A percentile compares a stretch with the other conserved stretches of the same genome.
Evolutionary conservation across 2,329 filamentous ascomycete species (phyloP).

Genomic region (Calcarisporium arbuscula): DNA sequence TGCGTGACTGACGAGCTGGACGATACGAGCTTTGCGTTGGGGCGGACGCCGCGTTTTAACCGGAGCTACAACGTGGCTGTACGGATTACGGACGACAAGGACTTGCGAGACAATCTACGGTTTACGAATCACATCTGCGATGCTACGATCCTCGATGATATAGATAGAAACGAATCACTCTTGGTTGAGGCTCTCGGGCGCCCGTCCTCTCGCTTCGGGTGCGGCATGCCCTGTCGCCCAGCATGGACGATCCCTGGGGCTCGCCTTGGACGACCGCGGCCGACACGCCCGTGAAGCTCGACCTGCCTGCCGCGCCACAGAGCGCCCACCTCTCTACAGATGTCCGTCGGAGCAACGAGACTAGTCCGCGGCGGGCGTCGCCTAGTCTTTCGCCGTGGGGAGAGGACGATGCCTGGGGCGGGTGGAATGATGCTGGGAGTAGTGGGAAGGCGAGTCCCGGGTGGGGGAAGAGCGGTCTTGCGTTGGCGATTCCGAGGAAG

Average conservation of each 20-base stretch:
- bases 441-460: constrained; percentile 17
- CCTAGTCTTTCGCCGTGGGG: constrained; percentile 23
- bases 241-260: constrained; percentile 59
- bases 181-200: not conserved
- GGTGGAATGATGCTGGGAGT: constrained; percentile 26
- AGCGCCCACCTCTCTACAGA: constrained; percentile 23
- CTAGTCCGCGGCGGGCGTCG: constrained; percentile 16
- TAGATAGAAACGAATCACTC: not conserved
- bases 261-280: constrained; percentile 51
- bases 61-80: too few relatives aligned
- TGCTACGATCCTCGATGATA: too few relatives aligned
- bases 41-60: too few relatives aligned
- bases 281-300: constrained; percentile 28
- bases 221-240: constrained; percentile 28
- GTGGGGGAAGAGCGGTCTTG: constrained; percentile 27
- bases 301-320: constrained; percentile 25
- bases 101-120: too few relatives aligned
- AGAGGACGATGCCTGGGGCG: constrained; percentile 28
- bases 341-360: constrained; percentile 1
- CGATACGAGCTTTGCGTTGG: too few relatives aligned
- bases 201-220: constrained; percentile 4
- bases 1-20: too few relatives aligned
- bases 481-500: constrained; percentile 21
- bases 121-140: too few relatives aligned
- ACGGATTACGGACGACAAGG: too few relatives aligned